Conservation (phyloP, 2,329 filamentous ascomycete genomes). For the Aaosphaeria pasadenensis region DNA sequence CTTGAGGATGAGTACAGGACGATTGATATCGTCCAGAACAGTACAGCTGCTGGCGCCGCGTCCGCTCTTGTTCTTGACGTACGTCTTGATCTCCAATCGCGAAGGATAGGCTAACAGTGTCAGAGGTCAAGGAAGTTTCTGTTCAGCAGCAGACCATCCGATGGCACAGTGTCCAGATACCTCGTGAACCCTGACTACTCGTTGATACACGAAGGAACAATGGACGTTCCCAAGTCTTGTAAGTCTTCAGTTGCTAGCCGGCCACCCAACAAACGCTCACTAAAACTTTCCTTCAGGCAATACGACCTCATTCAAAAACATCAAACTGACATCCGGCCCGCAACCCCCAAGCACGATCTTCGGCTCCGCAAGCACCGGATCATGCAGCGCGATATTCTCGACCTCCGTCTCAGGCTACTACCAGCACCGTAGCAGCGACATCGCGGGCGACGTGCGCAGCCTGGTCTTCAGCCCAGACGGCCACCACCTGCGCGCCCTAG, state of each 20-base stretch:
- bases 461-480: slow-evolving; percentile 19
- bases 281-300: slow-evolving; percentile 12
- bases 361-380: slow-evolving; percentile 17
- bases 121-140: slow-evolving; percentile 14
- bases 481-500: slow-evolving; percentile 16
- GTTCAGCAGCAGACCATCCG: slow-evolving; percentile 15
- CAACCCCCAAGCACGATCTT: slow-evolving; percentile 13
- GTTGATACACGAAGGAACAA: slow-evolving; percentile 13
- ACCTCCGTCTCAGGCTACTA: slow-evolving; percentile 11
- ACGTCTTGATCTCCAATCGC: neutral
- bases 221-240: slow-evolving; percentile 19
- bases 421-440: slow-evolving; percentile 13
- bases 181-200: slow-evolving; percentile 12
- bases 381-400: slow-evolving; percentile 19
- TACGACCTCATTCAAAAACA: slow-evolving; percentile 12
- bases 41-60: neutral
- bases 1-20: slow-evolving; percentile 2
- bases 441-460: slow-evolving; percentile 18
- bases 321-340: slow-evolving; percentile 10
- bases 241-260: neutral
- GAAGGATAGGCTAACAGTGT: neutral
- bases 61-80: slow-evolving; percentile 1
- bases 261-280: neutral
- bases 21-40: slow-evolving; percentile 1
- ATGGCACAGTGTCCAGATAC: slow-evolving; percentile 16